Base-by-base conservation (phyloP, 805 yeast genomes). In the Millerozyma miso region DNA sequence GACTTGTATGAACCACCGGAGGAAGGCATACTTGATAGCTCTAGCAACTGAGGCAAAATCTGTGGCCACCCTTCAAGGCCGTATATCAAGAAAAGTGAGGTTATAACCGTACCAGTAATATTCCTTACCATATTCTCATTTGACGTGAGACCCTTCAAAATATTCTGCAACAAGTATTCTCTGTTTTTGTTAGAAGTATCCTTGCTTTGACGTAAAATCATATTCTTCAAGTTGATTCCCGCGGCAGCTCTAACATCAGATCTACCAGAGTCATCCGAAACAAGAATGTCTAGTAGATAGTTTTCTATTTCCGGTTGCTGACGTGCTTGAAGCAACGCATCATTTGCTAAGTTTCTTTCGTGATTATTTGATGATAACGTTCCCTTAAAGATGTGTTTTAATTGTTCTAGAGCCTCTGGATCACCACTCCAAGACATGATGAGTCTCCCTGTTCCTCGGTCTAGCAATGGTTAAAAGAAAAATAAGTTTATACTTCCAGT, bases 41-140 rank as follows among this genome's bases (percentile, higher is more conserved):
- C 77, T 50, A 90, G 62, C 38, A 91, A 68, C 49, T 78, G 81
- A 2, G 85, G 81, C n/a, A 91, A 64, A 20, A 84, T 71, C 35
- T 72, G 76, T 2, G 93, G 89, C 96, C 96, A 88, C 19, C 71
- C 69, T 19, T 71, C 66, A 35, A 85, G 70, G 1, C 96, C 95
- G 35, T 77, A 73, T 7, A 79, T 70, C 2, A 85, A 72, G 51
- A 89, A 85, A 23, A 93, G 64, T 0, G 96, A 76, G 2, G 97
- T 86, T 40, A 91, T 81, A 39, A 89, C 96, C 55, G 83, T 89
- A 33, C 97, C 97, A 4, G 97, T 83, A 46, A 91, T 87, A 57
- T 86, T 88, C 47, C 96, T 76, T 20, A 91, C 85, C 50, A 87
- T 67, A n/a, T 67, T 60, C 41, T 77, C 76, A 1, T 64, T 51